These are phyloP conservation scores for Neostapfia colusana DNA, from an alignment of 176 grass and related monocot species.

Conservation along the genomic window DNA sequence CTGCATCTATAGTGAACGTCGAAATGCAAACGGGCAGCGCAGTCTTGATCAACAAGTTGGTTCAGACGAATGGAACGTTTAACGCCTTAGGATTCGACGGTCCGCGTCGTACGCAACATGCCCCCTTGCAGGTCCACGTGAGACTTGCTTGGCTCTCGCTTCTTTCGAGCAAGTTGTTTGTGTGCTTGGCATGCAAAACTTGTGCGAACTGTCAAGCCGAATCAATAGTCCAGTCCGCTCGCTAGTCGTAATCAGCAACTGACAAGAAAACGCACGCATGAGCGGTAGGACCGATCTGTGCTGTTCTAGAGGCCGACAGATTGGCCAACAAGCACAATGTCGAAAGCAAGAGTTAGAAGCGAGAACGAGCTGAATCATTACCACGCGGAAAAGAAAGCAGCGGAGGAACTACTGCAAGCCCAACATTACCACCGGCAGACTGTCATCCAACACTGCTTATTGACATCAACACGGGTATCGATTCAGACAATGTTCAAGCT, in stretches of 20 bases:
- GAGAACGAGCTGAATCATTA: neutral
- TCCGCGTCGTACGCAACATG: neutral
- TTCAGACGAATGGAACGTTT: neutral
- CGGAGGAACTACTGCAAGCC: neutral
- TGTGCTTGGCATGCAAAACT: neutral
- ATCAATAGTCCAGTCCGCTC: neutral
- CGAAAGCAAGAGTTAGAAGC: neutral
- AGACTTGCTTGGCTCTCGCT: neutral
- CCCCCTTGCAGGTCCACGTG: neutral
- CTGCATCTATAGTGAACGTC: neutral
- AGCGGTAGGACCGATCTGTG: neutral
- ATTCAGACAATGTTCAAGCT: neutral
- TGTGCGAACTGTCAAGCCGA: neutral
- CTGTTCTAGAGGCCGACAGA: neutral
- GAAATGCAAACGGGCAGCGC: slow-evolving; percentile 16
- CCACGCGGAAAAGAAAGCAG: neutral
- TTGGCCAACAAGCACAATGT: neutral
- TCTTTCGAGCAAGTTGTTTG: neutral
- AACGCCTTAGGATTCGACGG: neutral
- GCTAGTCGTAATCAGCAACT: neutral
- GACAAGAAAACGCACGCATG: neutral
- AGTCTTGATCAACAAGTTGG: neutral
- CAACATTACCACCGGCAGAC: neutral
- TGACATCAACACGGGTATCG: neutral
- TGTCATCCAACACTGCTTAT: neutral